Percentiles rank a stretch among this genome's conserved stretches.
Conservation (phyloP, 495 filamentous ascomycete species). For the Usnea hakonensis region DNA sequence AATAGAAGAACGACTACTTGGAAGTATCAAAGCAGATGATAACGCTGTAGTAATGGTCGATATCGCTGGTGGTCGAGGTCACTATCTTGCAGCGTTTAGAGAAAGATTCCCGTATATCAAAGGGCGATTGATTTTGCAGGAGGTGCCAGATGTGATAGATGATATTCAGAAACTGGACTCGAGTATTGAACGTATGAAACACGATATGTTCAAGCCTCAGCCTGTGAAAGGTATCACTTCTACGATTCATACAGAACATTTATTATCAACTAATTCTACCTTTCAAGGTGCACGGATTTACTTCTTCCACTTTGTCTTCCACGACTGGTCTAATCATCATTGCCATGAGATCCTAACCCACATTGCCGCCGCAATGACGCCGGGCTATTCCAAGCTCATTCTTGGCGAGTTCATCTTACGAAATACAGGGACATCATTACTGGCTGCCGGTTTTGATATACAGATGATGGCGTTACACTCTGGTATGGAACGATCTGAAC, state of each 20-base stretch:
- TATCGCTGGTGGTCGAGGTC: slow-evolving; percentile 18
- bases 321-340: slow-evolving; percentile 39
- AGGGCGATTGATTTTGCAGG: slow-evolving; percentile 37
- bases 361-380: slow-evolving; percentile 33
- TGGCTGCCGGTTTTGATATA: slow-evolving; percentile 13
- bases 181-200: slow-evolving; percentile 5
- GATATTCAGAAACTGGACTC: slow-evolving; percentile 16
- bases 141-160: slow-evolving; percentile 32
- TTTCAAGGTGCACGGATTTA: slow-evolving; percentile 34
- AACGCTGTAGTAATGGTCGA: slow-evolving; percentile 18
- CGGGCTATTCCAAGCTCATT: slow-evolving; percentile 37
- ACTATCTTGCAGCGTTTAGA: slow-evolving; percentile 11
- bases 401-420: slow-evolving; percentile 42
- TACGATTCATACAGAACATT: not conserved
- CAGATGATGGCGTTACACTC: slow-evolving; percentile 24
- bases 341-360: slow-evolving; percentile 32
- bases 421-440: slow-evolving; percentile 19
- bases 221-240: slow-evolving; percentile 16
- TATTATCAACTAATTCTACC: not conserved
- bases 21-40: not conserved
- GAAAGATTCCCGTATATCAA: slow-evolving; percentile 24
- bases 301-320: slow-evolving; percentile 38
- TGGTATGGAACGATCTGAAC: slow-evolving; percentile 35
- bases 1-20: not conserved
- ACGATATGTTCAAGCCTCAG: slow-evolving; percentile 12